Evolutionary conservation across 192 early-diverging fungal species (phyloP).

Genomic region (Coemansia sp.): DNA sequence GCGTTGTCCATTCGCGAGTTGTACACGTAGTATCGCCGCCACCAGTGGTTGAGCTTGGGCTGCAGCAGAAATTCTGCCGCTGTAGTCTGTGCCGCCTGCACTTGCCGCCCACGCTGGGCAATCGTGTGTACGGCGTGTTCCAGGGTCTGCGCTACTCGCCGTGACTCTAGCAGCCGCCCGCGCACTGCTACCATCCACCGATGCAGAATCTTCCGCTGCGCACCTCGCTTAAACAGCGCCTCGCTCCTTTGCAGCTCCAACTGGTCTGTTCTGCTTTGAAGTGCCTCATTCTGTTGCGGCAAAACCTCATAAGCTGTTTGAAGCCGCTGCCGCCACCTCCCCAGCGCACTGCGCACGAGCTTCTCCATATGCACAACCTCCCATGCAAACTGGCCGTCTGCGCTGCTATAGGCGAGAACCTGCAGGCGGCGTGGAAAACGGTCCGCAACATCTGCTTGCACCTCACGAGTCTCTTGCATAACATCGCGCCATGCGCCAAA

Average conservation of each 20-base stretch:
- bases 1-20: conserved; percentile 16
- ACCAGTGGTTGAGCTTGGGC: conserved; percentile 14
- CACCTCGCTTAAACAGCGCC: too few relatives aligned
- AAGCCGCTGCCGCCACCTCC: conserved; percentile 1
- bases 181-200: conserved; percentile 15
- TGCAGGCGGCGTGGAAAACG: conserved; percentile 7
- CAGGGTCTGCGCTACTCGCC: conserved; percentile 4
- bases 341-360: conserved; percentile 5
- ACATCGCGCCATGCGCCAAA: conserved; percentile 30
- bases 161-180: conserved; percentile 21
- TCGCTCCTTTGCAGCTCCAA: too few relatives aligned
- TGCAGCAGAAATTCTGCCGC: conserved; percentile 8
- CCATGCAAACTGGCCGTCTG: conserved; percentile 27
- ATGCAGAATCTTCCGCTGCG: conserved; percentile 1
- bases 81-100: conserved; percentile 14
- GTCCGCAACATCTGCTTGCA: neutral
- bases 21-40: conserved; percentile 5
- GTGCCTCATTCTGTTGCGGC: too few relatives aligned
- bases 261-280: too few relatives aligned
- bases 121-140: neutral
- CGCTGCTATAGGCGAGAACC: neutral
- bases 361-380: conserved; percentile 9
- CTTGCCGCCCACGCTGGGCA: conserved; percentile 8
- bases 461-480: conserved; percentile 2
- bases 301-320: too few relatives aligned